Conservation (phyloP, 371 early-diverging fungal genomes). For the Rhizomucor miehei region DNA sequence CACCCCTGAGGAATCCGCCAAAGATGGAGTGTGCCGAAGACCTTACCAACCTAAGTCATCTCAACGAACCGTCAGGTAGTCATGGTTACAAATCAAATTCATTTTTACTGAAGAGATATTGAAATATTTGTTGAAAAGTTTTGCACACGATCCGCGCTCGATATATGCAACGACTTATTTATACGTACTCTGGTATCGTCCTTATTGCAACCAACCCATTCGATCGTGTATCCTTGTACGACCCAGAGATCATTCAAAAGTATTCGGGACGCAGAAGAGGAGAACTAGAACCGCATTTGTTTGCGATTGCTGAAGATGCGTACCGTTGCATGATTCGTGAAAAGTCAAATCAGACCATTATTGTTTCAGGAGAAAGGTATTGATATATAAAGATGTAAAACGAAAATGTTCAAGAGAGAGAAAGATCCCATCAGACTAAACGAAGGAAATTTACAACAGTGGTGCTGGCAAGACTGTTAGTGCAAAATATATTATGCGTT, state of each 20-base stretch:
- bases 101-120: background rate
- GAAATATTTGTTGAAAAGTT: constrained; percentile 40
- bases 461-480: constrained; percentile 96
- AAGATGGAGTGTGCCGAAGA: constrained; percentile 88
- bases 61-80: constrained; percentile 88
- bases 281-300: constrained; percentile 98
- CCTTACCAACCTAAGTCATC: constrained; percentile 86
- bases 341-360: constrained; percentile 93
- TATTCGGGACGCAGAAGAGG: constrained; percentile 93
- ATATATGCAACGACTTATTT: constrained; percentile 89
- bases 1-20: constrained; percentile 90
- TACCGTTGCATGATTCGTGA: constrained; percentile 94
- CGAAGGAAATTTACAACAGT: constrained; percentile 26
- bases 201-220: constrained; percentile 99
- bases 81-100: background rate
- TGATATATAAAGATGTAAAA: constrained; percentile 11
- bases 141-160: constrained; percentile 86
- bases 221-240: constrained; percentile 82
- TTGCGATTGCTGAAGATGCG: constrained; percentile 98
- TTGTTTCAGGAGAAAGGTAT: constrained; percentile 98
- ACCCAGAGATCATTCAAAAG: constrained; percentile 83
- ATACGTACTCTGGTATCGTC: constrained; percentile 99
- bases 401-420: no score
- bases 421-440: no score
- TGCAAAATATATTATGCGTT: constrained; percentile 97